These are phyloP conservation scores for Pleurotus pulmonarius DNA, from an alignment of 768 basidiomycete species.

Conservation along the genomic window DNA sequence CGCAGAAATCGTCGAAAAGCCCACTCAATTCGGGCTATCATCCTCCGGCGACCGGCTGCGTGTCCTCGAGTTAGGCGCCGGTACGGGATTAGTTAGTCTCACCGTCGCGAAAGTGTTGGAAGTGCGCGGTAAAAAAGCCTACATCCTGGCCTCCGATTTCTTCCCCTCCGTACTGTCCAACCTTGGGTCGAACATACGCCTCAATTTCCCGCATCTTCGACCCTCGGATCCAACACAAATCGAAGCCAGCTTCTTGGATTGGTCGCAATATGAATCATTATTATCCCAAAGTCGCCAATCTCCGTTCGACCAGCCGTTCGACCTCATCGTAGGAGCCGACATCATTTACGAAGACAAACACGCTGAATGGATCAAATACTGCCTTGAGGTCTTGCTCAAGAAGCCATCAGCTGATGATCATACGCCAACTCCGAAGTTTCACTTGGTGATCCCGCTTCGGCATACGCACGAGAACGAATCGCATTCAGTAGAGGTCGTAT, in stretches of 20 bases:
- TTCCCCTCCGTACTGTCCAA: conserved; percentile 73
- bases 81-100: conserved; percentile 79
- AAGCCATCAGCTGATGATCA: conserved; percentile 14
- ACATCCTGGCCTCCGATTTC: conserved; percentile 71
- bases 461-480: conserved; percentile 60
- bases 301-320: conserved; percentile 45
- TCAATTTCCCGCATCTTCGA: conserved; percentile 42
- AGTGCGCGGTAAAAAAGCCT: conserved; percentile 11
- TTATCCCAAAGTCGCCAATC: neutral
- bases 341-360: conserved; percentile 75
- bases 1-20: conserved; percentile 62
- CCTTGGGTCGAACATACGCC: conserved; percentile 53
- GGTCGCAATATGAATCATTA: conserved; percentile 32
- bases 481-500: conserved; percentile 51
- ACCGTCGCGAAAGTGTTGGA: conserved; percentile 43
- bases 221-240: neutral
- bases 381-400: conserved; percentile 48
- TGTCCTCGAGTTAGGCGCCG: conserved; percentile 79
- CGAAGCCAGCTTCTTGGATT: conserved; percentile 49
- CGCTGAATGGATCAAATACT: conserved; percentile 64
- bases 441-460: conserved; percentile 76
- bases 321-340: conserved; percentile 78
- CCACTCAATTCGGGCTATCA: conserved; percentile 44
- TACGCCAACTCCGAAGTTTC: conserved; percentile 39
- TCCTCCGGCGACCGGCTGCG: conserved; percentile 23